phyloP scores from a whole-genome alignment of 768 basidiomycete genomes.

The Collybia sordida region DNA sequence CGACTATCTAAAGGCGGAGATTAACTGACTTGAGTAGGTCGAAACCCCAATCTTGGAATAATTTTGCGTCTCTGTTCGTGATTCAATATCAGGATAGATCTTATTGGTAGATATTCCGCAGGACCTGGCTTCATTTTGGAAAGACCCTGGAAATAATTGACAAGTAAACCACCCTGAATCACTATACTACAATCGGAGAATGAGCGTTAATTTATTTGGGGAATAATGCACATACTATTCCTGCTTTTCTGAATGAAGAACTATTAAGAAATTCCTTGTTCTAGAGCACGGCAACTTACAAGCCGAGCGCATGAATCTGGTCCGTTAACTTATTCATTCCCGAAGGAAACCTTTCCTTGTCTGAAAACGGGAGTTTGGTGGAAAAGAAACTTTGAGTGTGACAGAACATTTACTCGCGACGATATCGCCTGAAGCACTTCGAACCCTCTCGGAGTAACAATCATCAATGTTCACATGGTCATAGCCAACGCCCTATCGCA shows the following conservation, averaged over 20 bases:
- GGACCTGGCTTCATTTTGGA: constrained; percentile 43
- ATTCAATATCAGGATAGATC: no score
- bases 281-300: constrained; percentile 34
- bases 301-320: constrained; percentile 56
- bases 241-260: constrained; percentile 31
- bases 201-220: not conserved
- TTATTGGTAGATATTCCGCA: not conserved
- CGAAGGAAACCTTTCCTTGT: constrained; percentile 48
- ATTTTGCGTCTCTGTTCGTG: constrained; percentile 46
- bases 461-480: constrained; percentile 64
- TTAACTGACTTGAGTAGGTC: constrained; percentile 59
- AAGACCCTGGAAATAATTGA: constrained; percentile 63
- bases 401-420: constrained; percentile 41
- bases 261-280: not conserved
- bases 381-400: not conserved
- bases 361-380: constrained; percentile 23
- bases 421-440: constrained; percentile 49
- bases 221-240: constrained; percentile 31
- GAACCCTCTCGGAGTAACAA: constrained; percentile 59
- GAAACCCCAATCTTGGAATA: constrained; percentile 66
- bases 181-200: constrained; percentile 37
- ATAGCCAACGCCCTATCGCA: constrained; percentile 53
- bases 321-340: constrained; percentile 59
- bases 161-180: constrained; percentile 73
- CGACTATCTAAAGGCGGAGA: no score